These are phyloP conservation scores for Aureobasidium namibiae DNA, from an alignment of 2,329 filamentous ascomycete species.

Conservation along the genomic window DNA sequence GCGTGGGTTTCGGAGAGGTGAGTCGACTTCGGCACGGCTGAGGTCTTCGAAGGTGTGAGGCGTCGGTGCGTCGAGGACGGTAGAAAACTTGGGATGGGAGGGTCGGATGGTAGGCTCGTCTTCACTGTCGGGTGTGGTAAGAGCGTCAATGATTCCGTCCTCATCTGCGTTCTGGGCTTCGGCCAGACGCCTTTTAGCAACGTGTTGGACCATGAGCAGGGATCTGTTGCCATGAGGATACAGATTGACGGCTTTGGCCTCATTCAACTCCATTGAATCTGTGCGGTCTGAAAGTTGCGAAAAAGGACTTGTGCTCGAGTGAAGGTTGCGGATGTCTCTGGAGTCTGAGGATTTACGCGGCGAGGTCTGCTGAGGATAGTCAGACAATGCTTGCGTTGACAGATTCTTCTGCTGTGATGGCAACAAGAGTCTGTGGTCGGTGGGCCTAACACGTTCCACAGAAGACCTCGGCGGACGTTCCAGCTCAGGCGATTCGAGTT, in stretches of 20 bases:
- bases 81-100: constrained; percentile 12
- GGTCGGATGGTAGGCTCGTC: not conserved
- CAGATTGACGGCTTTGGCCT: constrained; percentile 53
- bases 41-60: constrained; percentile 6
- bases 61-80: constrained; percentile 15
- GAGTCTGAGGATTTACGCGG: constrained; percentile 13
- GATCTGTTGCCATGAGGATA: constrained; percentile 58
- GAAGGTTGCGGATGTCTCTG: constrained; percentile 6
- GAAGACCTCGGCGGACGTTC: not conserved
- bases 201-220: constrained; percentile 54
- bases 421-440: not conserved
- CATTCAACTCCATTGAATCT: constrained; percentile 48
- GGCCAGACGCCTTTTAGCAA: not conserved
- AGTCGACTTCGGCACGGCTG: constrained; percentile 35
- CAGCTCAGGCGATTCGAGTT: constrained; percentile 11
- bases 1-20: constrained; percentile 51
- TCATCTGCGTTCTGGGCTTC: not conserved
- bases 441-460: not conserved
- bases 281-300: constrained; percentile 35
- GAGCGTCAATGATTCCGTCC: not conserved
- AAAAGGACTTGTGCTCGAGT: constrained; percentile 14
- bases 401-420: not conserved
- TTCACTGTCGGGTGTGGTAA: not conserved
- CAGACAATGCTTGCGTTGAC: not conserved
- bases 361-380: not conserved